Evolutionary conservation across 164 flowering plant genomes (phyloP).

Genomic region (Piper longum): DNA sequence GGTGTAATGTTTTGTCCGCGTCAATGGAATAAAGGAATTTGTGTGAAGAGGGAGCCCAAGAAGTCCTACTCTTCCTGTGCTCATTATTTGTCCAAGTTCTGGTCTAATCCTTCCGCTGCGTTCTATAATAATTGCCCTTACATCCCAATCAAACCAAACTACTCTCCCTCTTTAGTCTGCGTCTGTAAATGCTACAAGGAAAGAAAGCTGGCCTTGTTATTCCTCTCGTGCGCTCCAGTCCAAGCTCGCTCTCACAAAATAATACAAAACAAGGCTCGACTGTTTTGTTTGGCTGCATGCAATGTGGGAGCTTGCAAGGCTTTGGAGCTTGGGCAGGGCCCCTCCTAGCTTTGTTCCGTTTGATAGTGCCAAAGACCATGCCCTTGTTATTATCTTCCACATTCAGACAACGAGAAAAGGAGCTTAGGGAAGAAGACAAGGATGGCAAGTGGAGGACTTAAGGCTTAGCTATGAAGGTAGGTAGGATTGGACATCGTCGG

Average conservation of each 20-base stretch:
- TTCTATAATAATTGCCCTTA: too few species aligned
- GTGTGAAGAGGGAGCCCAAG: slow-evolving; percentile 5
- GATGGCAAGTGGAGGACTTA: slow-evolving; percentile 12
- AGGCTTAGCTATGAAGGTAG: slow-evolving; percentile 7
- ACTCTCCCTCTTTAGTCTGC: slow-evolving; percentile 6
- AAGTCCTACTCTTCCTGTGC: slow-evolving; percentile 1
- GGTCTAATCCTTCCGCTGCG: too few species aligned
- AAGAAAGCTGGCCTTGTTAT: slow-evolving; percentile 32
- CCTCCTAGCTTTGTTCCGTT: slow-evolving; percentile 14
- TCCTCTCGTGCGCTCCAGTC: slow-evolving; percentile 18
- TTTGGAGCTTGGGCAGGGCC: slow-evolving; percentile 10
- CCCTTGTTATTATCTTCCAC: slow-evolving; percentile 18
- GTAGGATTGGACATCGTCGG: too few species aligned
- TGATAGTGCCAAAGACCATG: slow-evolving; percentile 13
- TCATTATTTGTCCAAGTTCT: too few species aligned
- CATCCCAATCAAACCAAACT: too few species aligned
- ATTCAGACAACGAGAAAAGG: slow-evolving; percentile 26
- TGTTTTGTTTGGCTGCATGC: slow-evolving; percentile 25
- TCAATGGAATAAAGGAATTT: slow-evolving; percentile 11
- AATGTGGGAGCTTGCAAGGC: slow-evolving; percentile 20
- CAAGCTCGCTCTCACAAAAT: slow-evolving; percentile 48
- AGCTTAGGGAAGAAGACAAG: slow-evolving; percentile 17
- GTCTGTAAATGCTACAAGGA: slow-evolving; percentile 25
- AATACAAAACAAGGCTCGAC: slow-evolving; percentile 18
- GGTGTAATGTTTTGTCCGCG: neutral